Base-by-base conservation (phyloP, 2,329 filamentous ascomycete species). In the Leptographium galeiforme region DNA sequence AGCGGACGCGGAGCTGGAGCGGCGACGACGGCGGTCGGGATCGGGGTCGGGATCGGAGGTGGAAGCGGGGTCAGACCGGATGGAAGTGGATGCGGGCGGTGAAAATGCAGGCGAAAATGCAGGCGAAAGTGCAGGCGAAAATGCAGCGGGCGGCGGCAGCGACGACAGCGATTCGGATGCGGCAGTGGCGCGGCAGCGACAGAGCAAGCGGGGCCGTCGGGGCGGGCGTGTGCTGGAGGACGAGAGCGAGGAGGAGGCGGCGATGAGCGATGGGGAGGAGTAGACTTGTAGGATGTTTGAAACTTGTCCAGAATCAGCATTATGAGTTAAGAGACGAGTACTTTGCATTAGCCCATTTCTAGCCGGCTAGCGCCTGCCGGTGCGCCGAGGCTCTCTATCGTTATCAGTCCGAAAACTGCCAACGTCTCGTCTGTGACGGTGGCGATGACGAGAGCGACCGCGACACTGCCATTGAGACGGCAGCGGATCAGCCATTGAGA, bases 21-120 rank as follows among this genome's bases (percentile, higher is more conserved):
- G 52, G 48, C 58, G 44, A 56, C 51, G 54, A 57, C 61, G 60
- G 55, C 58, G 53, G 54, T 63, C 60, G 25, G 61, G 52, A 43
- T 57, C 45, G 45, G 30, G 38, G 39, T 60, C 58, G 6, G 66
- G 60, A 60, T 62, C 62, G 47, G 61, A 61, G 11, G n/a, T n/a
- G n/a, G n/a, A n/a, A n/a, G 62, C 62, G 5, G 68, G 58, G 12
- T 69, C 68, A 7, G 73, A 76, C 55, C 67, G 65, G 57, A 79
- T 79, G 75, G 75, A 79, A 10, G 68, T 79, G 1, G 77, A 80
- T 56, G 76, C 76, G 8, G 74, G 77, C 5, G 68, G 5, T 5
- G 25, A 25, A 25, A 25, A 25, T 25, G 25, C 64, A 1, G 67
- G 63, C 32, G 66, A 56, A n/a, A 58, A 55, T 25, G 58, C 50